A percentile compares a stretch with the other conserved stretches of the same genome.
Evolutionary conservation across 176 grass and related monocot species (phyloP).

Genomic region (Hordeum marinum): DNA sequence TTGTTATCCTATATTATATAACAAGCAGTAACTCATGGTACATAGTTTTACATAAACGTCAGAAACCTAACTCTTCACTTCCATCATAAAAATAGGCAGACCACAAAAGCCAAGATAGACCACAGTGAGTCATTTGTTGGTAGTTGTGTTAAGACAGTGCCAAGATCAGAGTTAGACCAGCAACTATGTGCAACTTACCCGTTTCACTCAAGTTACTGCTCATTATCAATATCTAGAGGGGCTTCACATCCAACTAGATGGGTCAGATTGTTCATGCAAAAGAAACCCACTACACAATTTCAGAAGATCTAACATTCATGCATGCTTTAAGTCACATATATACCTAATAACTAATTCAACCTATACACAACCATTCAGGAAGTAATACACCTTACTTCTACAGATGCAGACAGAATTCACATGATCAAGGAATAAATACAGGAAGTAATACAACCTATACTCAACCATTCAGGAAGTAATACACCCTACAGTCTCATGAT

Average conservation of each 20-base stretch:
- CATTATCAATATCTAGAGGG: background rate
- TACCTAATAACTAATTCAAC: background rate
- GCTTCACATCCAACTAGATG: background rate
- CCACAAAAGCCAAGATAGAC: background rate
- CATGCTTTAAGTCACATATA: background rate
- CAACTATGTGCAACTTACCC: background rate
- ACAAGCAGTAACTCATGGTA: background rate
- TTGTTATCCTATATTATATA: too few species aligned
- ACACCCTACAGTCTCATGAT: background rate
- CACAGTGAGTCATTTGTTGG: background rate
- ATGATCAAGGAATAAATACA: constrained; percentile 4
- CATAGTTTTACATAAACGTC: background rate
- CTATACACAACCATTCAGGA: background rate
- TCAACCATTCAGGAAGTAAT: background rate
- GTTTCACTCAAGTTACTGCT: background rate
- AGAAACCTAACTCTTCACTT: background rate
- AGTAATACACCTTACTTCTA: too few species aligned
- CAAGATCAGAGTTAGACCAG: background rate
- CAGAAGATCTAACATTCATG: background rate
- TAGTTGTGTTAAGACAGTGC: too few species aligned
- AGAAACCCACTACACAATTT: background rate
- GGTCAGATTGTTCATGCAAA: background rate
- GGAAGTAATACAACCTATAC: background rate
- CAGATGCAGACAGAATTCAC: too few species aligned
- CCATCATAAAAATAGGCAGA: background rate